Evolutionary conservation across 225 moss, liverwort and hornwort genomes (phyloP).

Genomic region (Rhytidiadelphus loreus): DNA sequence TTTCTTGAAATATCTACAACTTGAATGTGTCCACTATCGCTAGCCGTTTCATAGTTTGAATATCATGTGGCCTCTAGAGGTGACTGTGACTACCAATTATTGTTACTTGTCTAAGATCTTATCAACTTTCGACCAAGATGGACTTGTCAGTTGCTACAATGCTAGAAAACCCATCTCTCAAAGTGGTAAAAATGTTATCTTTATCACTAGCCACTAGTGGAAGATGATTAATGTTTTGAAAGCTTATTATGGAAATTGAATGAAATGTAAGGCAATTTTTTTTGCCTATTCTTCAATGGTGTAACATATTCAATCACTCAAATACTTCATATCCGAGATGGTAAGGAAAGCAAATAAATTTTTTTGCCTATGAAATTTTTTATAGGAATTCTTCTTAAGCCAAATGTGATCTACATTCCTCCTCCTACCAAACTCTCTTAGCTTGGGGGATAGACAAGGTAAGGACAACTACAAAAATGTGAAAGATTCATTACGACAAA

Average conservation of each 20-base stretch:
- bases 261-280: neutral
- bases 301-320: neutral
- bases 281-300: neutral
- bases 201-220: neutral
- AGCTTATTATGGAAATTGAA: neutral
- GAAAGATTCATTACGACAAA: accelerated
- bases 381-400: neutral
- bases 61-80: neutral
- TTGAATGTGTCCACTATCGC: accelerated
- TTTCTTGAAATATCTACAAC: neutral
- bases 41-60: neutral
- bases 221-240: neutral
- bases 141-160: accelerated
- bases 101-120: accelerated
- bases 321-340: neutral
- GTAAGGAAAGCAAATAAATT: neutral
- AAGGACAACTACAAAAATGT: neutral
- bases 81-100: accelerated
- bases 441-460: accelerated
- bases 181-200: neutral
- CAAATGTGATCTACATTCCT: neutral
- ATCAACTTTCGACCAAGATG: accelerated
- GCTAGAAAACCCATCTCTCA: neutral
- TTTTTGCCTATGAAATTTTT: neutral
- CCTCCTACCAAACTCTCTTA: neutral